These are phyloP conservation scores for Quercus phellos DNA, from an alignment of 331 rosid species.

Conservation along the genomic window DNA sequence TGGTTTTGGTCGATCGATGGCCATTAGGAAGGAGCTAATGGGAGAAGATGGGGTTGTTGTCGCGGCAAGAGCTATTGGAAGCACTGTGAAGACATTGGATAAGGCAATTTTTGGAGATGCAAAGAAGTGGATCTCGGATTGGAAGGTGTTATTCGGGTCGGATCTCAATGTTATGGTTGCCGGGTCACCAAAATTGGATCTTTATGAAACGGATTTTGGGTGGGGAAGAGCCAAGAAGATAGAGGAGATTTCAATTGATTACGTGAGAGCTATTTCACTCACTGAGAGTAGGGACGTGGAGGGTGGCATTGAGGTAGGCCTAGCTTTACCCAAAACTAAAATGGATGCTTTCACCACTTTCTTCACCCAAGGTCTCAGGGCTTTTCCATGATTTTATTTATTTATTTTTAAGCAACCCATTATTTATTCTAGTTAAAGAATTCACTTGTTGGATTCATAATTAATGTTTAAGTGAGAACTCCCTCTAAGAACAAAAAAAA, in stretches of 20 bases:
- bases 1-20: slow-evolving; percentile 32
- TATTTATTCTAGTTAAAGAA: not conserved
- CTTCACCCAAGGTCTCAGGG: slow-evolving; percentile 21
- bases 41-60: slow-evolving; percentile 34
- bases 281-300: slow-evolving; percentile 29
- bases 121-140: slow-evolving; percentile 39
- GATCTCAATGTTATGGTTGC: slow-evolving; percentile 23
- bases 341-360: slow-evolving; percentile 39
- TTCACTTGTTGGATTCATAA: too few species aligned
- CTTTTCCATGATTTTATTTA: slow-evolving; percentile 1
- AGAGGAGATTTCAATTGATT: slow-evolving; percentile 42
- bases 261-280: slow-evolving; percentile 29
- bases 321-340: slow-evolving; percentile 19
- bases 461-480: too few species aligned
- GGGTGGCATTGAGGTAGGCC: slow-evolving; percentile 50
- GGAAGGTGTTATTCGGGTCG: slow-evolving; percentile 29
- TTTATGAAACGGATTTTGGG: slow-evolving; percentile 46
- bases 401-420: not conserved
- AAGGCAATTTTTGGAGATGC: slow-evolving; percentile 23
- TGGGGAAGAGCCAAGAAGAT: slow-evolving; percentile 44
- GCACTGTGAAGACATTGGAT: slow-evolving; percentile 32
- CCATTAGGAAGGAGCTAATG: slow-evolving; percentile 12
- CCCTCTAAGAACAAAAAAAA: too few species aligned
- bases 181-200: slow-evolving; percentile 51
- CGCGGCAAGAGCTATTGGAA: slow-evolving; percentile 37